Evolutionary conservation across 805 yeast genomes (phyloP).

Genomic region (Pichia ethanolica): DNA sequence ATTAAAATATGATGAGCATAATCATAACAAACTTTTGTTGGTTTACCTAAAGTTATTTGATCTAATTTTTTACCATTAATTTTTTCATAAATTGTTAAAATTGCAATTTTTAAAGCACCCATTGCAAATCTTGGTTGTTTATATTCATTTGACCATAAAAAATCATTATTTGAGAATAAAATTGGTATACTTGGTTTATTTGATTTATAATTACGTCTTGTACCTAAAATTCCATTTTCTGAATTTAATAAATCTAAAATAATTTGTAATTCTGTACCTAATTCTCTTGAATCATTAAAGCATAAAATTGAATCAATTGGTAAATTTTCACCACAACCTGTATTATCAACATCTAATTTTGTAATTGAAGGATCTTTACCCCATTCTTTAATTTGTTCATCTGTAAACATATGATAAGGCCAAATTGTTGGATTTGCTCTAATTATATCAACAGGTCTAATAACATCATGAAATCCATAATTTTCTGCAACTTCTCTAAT

Average conservation of each 20-base stretch:
- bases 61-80: slow-evolving; percentile 36
- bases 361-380: slow-evolving; percentile 28
- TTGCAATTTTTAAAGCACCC: slow-evolving; percentile 68
- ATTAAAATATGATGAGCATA: slow-evolving; percentile 70
- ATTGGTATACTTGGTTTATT: slow-evolving; percentile 16
- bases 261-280: slow-evolving; percentile 79
- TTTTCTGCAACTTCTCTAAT: slow-evolving; percentile 65
- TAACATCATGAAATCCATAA: slow-evolving; percentile 74
- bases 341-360: slow-evolving; percentile 21
- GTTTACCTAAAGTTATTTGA: slow-evolving; percentile 71
- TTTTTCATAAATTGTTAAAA: slow-evolving; percentile 49
- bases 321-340: slow-evolving; percentile 22
- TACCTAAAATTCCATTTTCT: slow-evolving; percentile 56
- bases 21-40: slow-evolving; percentile 69
- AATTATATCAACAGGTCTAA: slow-evolving; percentile 67
- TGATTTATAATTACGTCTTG: slow-evolving; percentile 33
- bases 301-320: slow-evolving; percentile 72
- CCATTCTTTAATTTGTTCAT: slow-evolving; percentile 37
- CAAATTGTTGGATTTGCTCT: slow-evolving; percentile 49
- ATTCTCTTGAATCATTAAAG: slow-evolving; percentile 83
- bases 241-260: slow-evolving; percentile 65
- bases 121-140: slow-evolving; percentile 78
- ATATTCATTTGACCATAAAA: slow-evolving; percentile 83
- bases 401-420: slow-evolving; percentile 57
- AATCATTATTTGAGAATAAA: slow-evolving; percentile 71